Conservation (phyloP, 192 early-diverging fungal genomes). For the Backusella tarrabulga region DNA sequence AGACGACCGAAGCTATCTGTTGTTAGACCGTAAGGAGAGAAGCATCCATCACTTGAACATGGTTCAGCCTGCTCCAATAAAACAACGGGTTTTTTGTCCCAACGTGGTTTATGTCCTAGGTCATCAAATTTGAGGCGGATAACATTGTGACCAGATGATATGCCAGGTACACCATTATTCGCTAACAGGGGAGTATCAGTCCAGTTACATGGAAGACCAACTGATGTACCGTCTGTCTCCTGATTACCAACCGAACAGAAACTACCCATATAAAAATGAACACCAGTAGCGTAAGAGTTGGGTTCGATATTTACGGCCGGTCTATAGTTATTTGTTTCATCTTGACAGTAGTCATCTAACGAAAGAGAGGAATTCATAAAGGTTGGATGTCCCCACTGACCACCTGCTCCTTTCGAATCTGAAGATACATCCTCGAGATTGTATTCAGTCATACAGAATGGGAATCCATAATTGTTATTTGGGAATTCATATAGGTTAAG, state of each 20-base stretch:
- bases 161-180: slow-evolving; percentile 2
- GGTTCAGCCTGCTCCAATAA: slow-evolving; percentile 17
- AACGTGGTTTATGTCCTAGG: slow-evolving; percentile 22
- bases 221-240: slow-evolving; percentile 21
- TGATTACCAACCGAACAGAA: slow-evolving; percentile 27
- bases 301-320: slow-evolving; percentile 10
- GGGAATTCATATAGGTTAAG: slow-evolving; percentile 21
- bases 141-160: slow-evolving; percentile 14
- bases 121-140: slow-evolving; percentile 23
- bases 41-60: neutral
- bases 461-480: slow-evolving; percentile 15
- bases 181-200: slow-evolving; percentile 31
- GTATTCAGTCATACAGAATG: slow-evolving; percentile 20
- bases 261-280: slow-evolving; percentile 22
- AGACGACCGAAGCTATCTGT: slow-evolving; percentile 24
- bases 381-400: slow-evolving; percentile 11
- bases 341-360: slow-evolving; percentile 16
- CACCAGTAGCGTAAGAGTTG: neutral
- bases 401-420: neutral
- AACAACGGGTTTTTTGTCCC: slow-evolving; percentile 11
- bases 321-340: neutral
- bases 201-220: slow-evolving; percentile 32
- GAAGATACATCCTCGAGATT: neutral
- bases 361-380: slow-evolving; percentile 8
- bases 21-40: slow-evolving; percentile 19